Percentiles rank a stretch among this genome's conserved stretches.
Evolutionary conservation across 1,284 basidiomycete genomes (phyloP).

Genomic region (Tilletia caries): DNA sequence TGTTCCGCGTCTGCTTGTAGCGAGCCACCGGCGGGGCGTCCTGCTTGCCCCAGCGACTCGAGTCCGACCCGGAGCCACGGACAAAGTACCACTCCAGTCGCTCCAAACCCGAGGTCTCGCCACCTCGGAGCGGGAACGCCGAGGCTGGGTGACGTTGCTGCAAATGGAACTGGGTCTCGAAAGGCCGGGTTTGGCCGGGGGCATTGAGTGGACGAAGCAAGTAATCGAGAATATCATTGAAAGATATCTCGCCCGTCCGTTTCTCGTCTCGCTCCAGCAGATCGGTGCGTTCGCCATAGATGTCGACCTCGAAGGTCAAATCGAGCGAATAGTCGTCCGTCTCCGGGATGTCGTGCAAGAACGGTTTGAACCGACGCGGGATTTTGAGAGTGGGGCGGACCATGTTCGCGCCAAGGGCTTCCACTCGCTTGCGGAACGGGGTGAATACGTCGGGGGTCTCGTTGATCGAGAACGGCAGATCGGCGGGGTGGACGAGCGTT

Average conservation of each 20-base stretch:
- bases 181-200: conserved; percentile 31
- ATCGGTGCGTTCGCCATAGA: conserved; percentile 38
- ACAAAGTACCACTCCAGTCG: conserved; percentile 50
- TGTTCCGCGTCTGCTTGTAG: conserved; percentile 63
- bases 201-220: conserved; percentile 42
- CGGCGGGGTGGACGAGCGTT: conserved; percentile 52
- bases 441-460: conserved; percentile 60
- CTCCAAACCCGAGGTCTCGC: conserved; percentile 44
- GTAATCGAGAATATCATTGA: conserved; percentile 45
- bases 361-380: conserved; percentile 38
- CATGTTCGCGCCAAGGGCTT: conserved; percentile 55
- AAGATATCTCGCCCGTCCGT: conserved; percentile 41
- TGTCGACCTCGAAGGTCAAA: conserved; percentile 46
- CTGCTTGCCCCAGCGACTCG: conserved; percentile 38
- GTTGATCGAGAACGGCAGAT: conserved; percentile 56
- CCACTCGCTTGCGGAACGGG: conserved; percentile 58
- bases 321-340: conserved; percentile 43
- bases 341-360: conserved; percentile 29
- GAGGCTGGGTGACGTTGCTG: conserved; percentile 46
- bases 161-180: conserved; percentile 34
- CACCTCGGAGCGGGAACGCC: conserved; percentile 44
- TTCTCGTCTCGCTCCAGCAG: conserved; percentile 31
- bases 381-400: conserved; percentile 35
- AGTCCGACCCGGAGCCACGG: conserved; percentile 43
- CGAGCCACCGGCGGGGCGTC: conserved; percentile 52